Evolutionary conservation across 1,139 yeast genomes (phyloP), one percentile per base, ranked within the genome.

Genomic region (Candida pseudocylindracea): DNA sequence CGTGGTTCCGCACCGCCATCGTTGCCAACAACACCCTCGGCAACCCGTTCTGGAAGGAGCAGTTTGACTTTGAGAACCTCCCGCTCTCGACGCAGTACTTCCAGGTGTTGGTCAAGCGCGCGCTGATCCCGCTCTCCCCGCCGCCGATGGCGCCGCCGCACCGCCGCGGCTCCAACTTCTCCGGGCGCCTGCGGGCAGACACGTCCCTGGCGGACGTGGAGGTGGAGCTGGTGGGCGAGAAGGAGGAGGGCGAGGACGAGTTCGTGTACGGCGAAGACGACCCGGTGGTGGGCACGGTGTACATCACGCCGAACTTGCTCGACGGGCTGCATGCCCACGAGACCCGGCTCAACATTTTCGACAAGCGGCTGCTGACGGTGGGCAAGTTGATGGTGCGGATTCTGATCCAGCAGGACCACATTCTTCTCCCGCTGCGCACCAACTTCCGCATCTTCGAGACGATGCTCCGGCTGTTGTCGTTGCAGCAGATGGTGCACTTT

Each of bases 21-120:
- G 78, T 73, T 0, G 50, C 55, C 29, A 55, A 58, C 35, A 15
- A 15, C 20, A 8, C 10, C 26, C 49, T 63, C 0, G 42, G 47
- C 9, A 58, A 62, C 36, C 78, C 80, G 3, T 76, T 76, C 45
- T 76, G 85, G 79, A 71, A 76, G 45, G 85, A 76, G 43, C 63
- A 59, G 31, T 69, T 72, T 42, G 51, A 61, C 2, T 51, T 78
- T 9, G 67, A 15, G 6, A 15, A 70, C 35, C 54, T 72, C 37
- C 63, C 79, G 1, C 55, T 72, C 11, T 58, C 63, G 33, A 62
- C 74, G 1, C 66, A 64, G 37, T 57, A 60, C 45, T 53, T 72
- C 33, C 64, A 60, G 35, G 59, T 74, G 10, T 15, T 15, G 20
- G 20, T 15, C 20, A 15, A 15, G 20, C 4, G 6, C 6, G 20